Base-by-base conservation (phyloP, 352 stramenopile species). In the Globisporangium sylvaticum region DNA sequence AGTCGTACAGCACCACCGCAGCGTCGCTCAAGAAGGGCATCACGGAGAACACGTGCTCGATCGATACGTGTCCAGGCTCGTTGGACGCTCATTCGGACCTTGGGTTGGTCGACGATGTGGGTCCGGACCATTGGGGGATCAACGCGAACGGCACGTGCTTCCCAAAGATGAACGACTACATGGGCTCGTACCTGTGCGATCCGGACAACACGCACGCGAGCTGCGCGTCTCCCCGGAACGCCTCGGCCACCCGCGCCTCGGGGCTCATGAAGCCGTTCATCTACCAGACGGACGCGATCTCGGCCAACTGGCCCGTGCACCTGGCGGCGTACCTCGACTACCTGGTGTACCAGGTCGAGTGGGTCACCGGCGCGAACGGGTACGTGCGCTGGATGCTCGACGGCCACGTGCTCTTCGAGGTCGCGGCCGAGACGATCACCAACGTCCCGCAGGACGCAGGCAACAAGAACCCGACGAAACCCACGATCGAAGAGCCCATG, bases 401-500 rank as follows among this genome's bases (percentile, higher is more conserved):
- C 24, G 78, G 77, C 4, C 67, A 73, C 15, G 75, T 76, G 3
- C 76, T 91, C 58, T 91, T 89, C 44, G 83, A 91, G 62, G 70
- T 91, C 34, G 78, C 83, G 5, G 75, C 76, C 1, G 72, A 86
- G 0, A 66, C 83, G 7, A 79, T 90, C 60, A 73, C 73, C 3
- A 80, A 88, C 6, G 73, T 86, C 0, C 78, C 81, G 18, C 83
- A 90, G 60, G 77, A 84, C 61, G 44, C 34, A 0, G 68, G 66
- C 29, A 84, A 73, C 18, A 65, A 54, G 7, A 91, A 91, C 32
- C 81, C 81, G 2, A 67, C 76, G 22, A 92, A 89, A 58, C 65
- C 89, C 24, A 88, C 89, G 81, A 58, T 92, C 12, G 82, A 93
- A 56, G 95, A 98, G 71, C 95, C 95, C 6, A 97, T 96, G 80